Evolutionary conservation across 129 eudicot species (phyloP), one percentile per base, ranked within the genome.

Genomic region (Chrysanthemum seticuspe): DNA sequence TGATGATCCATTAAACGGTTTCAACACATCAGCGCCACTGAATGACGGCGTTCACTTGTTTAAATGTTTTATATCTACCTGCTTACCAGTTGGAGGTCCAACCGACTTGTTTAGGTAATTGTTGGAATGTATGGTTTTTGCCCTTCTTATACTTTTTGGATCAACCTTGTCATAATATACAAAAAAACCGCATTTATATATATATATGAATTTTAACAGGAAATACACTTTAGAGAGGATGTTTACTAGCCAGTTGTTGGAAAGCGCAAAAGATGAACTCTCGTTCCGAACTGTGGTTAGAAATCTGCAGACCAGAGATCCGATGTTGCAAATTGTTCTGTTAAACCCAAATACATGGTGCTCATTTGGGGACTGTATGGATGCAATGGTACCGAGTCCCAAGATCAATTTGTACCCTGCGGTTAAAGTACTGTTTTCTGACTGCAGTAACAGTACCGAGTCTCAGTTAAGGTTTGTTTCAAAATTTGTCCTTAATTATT

Each of bases 211-310:
- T 45, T 6, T 3, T 70, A 68, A 16, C 83, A 95, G 99, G 84
- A 78, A 83, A 40, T 90, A 95, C 79, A 87, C 81, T 59, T 78
- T 95, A 75, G 99, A 95, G 76, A 81, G 88, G 80, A 90, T 95
- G 96, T 95, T 95, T 44, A 50, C 97, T 8, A 83, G 76, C 73
- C 94, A 86, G 48, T 86, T 95, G 82, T 74, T 86, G 80, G 97
- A 88, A 80, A 88, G 81, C 69, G 99, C 99, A 63, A 83, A 90
- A 68, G 99, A 90, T 53, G 99, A 95, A 85, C 79, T 95, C 60
- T 90, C 99, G 31, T 95, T 86, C 69, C 88, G 97, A 76, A 86
- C 97, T 4, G 83, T 88, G 75, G 82, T 90, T 65, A 83, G 85
- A 76, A 87, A 95, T 81, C 71, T 95, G 75, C 83, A 88, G 72